Conservation (phyloP, 2,329 filamentous ascomycete genomes). For the Knufia petricola region DNA sequence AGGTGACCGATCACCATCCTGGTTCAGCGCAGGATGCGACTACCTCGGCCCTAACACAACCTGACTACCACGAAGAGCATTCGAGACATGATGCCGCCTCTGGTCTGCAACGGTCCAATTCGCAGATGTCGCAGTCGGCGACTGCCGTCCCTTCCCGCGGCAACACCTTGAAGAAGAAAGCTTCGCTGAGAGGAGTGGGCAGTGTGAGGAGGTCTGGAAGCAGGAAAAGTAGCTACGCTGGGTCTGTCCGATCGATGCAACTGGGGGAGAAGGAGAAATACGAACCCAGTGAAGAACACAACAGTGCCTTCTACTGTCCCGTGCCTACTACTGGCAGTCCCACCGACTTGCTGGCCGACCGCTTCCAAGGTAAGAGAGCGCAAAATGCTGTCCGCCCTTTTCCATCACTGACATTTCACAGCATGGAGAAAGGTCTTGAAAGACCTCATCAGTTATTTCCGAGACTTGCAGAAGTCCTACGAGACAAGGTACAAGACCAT, state of each 20-base stretch:
- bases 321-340: conserved; percentile 80
- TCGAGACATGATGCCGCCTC: conserved; percentile 17
- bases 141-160: conserved; percentile 38
- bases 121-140: conserved; percentile 34
- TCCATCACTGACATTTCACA: conserved; percentile 30
- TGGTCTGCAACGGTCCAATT: conserved; percentile 31
- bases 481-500: conserved; percentile 75
- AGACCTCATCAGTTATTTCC: conserved; percentile 86
- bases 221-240: conserved; percentile 70
- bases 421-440: conserved; percentile 94
- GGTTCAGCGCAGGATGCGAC: conserved; percentile 27
- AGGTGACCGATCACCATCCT: conserved; percentile 30
- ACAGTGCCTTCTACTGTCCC: conserved; percentile 82
- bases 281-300: conserved; percentile 57
- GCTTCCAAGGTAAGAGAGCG: conserved; percentile 66
- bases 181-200: conserved; percentile 60
- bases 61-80: conserved; percentile 29
- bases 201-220: conserved; percentile 74
- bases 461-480: conserved; percentile 82
- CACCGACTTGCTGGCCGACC: conserved; percentile 73
- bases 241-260: conserved; percentile 72
- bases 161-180: conserved; percentile 83
- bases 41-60: conserved; percentile 27
- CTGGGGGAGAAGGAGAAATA: conserved; percentile 54
- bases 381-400: neutral